Conservation (phyloP, 352 stramenopile genomes). For the Globisporangium abappressorium region DNA sequence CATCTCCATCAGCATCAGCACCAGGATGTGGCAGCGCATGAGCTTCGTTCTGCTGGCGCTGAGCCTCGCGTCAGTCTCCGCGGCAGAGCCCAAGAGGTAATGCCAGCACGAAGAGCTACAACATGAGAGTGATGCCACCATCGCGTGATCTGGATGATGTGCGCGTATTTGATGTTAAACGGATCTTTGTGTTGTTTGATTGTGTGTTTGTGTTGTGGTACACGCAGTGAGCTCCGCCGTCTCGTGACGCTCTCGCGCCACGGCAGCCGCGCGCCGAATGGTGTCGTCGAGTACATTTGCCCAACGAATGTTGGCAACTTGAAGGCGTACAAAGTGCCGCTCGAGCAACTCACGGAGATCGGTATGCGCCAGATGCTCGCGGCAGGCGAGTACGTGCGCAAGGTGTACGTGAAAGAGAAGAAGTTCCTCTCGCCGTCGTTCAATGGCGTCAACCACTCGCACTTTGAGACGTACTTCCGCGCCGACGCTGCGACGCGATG, state of each 20-base stretch:
- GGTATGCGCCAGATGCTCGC: slow-evolving; percentile 77
- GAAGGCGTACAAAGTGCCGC: slow-evolving; percentile 71
- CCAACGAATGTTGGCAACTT: slow-evolving; percentile 69
- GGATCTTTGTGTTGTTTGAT: neutral
- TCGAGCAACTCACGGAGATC: slow-evolving; percentile 78
- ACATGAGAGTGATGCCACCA: neutral
- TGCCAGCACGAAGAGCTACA: neutral
- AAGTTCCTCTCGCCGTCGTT: slow-evolving; percentile 69
- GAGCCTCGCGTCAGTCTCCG: neutral
- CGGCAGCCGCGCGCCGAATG: slow-evolving; percentile 76
- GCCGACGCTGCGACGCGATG: slow-evolving; percentile 78
- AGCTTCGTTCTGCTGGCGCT: slow-evolving; percentile 8
- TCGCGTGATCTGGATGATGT: neutral
- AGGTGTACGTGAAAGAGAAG: slow-evolving; percentile 64
- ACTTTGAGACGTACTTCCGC: slow-evolving; percentile 87
- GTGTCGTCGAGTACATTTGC: slow-evolving; percentile 51
- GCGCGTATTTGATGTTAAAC: too few species aligned
- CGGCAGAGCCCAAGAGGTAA: slow-evolving; percentile 2
- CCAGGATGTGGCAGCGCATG: slow-evolving; percentile 10
- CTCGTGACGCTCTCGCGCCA: slow-evolving; percentile 78
- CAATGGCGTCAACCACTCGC: slow-evolving; percentile 64
- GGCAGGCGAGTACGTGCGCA: slow-evolving; percentile 65
- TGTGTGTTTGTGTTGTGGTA: neutral
- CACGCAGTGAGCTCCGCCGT: slow-evolving; percentile 63
- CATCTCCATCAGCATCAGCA: neutral